Percentiles rank a stretch among this genome's conserved stretches.
Evolutionary conservation across 2,329 filamentous ascomycete species (phyloP).

Genomic region (Paraphoma sp.): DNA sequence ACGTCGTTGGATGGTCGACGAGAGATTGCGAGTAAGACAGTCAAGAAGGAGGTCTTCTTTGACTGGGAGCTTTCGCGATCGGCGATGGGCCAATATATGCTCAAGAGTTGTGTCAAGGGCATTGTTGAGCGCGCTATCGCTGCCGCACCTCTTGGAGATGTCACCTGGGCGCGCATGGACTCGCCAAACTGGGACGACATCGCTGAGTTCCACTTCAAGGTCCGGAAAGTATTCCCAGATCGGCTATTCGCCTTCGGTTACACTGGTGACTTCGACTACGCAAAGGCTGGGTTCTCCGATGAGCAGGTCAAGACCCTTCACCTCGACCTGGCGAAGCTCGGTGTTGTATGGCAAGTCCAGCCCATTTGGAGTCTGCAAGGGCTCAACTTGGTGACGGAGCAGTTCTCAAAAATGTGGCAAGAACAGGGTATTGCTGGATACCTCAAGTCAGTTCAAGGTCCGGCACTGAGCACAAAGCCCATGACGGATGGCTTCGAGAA

Average conservation of each 20-base stretch:
- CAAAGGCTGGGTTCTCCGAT: constrained; percentile 42
- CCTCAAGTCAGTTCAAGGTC: constrained; percentile 30
- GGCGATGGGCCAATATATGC: constrained; percentile 46
- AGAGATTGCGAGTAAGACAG: constrained; percentile 25
- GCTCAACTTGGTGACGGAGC: constrained; percentile 42
- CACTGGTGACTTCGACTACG: constrained; percentile 47
- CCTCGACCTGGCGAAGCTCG: constrained; percentile 46
- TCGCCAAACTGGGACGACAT: constrained; percentile 47
- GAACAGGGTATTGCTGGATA: constrained; percentile 49
- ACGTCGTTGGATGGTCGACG: constrained; percentile 7
- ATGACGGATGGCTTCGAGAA: constrained; percentile 49
- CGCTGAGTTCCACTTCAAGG: constrained; percentile 45
- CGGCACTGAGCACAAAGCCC: constrained; percentile 30
- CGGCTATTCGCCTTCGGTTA: constrained; percentile 51
- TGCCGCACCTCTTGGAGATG: constrained; percentile 47
- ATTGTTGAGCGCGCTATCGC: constrained; percentile 44
- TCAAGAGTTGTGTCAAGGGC: constrained; percentile 38
- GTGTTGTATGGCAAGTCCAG: constrained; percentile 52
- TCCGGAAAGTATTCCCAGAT: constrained; percentile 45
- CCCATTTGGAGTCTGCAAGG: constrained; percentile 50
- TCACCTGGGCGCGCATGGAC: constrained; percentile 49
- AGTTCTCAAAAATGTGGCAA: constrained; percentile 44
- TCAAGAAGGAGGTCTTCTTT: constrained; percentile 25
- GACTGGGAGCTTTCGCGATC: constrained; percentile 49
- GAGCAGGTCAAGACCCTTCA: constrained; percentile 42